These are phyloP conservation scores for Endothia cerciana DNA, from an alignment of 2,329 filamentous ascomycete species.

Conservation along the genomic window DNA sequence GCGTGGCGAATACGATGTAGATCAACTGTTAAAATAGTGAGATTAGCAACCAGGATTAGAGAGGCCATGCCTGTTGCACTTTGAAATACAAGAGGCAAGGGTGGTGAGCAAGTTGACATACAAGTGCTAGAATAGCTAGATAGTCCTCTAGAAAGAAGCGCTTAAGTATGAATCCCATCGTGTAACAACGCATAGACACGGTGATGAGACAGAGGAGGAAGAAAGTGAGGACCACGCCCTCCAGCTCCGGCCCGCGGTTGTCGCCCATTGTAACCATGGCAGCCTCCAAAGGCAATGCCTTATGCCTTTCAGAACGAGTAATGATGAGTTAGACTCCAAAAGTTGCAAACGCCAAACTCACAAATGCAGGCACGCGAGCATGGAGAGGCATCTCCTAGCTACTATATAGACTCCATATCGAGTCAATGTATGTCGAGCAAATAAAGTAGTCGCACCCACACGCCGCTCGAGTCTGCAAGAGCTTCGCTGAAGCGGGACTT, in stretches of 20 bases:
- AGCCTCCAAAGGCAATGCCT: background rate
- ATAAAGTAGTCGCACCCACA: background rate
- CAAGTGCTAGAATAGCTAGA: conserved; percentile 39
- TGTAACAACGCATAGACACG: conserved; percentile 38
- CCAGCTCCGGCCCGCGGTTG: conserved; percentile 34
- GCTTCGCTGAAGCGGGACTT: background rate
- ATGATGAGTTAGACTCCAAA: background rate
- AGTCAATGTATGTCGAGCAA: background rate
- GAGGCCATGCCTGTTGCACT: background rate
- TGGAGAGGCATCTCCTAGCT: background rate
- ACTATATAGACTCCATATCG: background rate
- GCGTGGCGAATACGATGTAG: conserved; percentile 35
- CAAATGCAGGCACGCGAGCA: background rate
- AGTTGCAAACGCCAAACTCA: background rate
- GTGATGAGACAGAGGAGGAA: conserved; percentile 40
- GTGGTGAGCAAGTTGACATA: conserved; percentile 26
- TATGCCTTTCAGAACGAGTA: background rate
- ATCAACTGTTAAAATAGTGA: conserved; percentile 18
- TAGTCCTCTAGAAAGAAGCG: conserved; percentile 40
- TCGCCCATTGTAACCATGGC: background rate
- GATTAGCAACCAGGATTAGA: background rate
- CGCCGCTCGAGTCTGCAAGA: background rate
- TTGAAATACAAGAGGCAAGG: background rate
- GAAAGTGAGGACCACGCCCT: conserved; percentile 38
- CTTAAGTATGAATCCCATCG: conserved; percentile 39